phyloP scores from a whole-genome alignment of 1,284 basidiomycete genomes.

The Moesziomyces sp. region DNA sequence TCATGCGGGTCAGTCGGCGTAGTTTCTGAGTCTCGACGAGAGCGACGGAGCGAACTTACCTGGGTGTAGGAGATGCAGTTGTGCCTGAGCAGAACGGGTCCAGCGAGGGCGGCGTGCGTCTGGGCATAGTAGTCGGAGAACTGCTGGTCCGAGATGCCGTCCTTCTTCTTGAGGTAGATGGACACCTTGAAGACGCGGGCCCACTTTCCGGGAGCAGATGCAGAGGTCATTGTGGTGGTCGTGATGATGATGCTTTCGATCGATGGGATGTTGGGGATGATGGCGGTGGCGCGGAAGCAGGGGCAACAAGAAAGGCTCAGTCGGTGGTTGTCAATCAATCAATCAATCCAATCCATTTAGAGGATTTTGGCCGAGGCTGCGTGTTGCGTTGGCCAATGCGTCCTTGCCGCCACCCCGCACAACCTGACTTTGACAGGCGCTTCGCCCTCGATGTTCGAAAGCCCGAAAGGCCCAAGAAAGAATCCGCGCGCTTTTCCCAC shows the following conservation, averaged over 20 bases:
- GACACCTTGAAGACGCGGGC: slow-evolving; percentile 9
- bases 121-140: slow-evolving; percentile 21
- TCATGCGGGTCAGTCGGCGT: no score
- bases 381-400: no score
- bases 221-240: slow-evolving; percentile 1
- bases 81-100: slow-evolving; percentile 14
- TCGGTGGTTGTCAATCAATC: no score
- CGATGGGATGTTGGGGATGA: not conserved
- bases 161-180: slow-evolving; percentile 25
- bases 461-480: no score
- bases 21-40: no score
- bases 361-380: no score
- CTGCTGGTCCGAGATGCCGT: slow-evolving; percentile 13
- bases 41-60: slow-evolving; percentile 4
- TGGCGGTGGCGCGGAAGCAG: not conserved
- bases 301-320: no score
- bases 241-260: not conserved
- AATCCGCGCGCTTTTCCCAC: no score
- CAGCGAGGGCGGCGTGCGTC: slow-evolving; percentile 15
- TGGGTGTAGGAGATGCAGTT: slow-evolving; percentile 24
- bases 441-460: no score
- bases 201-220: slow-evolving; percentile 8
- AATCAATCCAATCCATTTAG: no score
- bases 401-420: no score
- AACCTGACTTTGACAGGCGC: no score